phyloP scores from a whole-genome alignment of 352 stramenopile species.

The Globisporangium heterothallicum region DNA sequence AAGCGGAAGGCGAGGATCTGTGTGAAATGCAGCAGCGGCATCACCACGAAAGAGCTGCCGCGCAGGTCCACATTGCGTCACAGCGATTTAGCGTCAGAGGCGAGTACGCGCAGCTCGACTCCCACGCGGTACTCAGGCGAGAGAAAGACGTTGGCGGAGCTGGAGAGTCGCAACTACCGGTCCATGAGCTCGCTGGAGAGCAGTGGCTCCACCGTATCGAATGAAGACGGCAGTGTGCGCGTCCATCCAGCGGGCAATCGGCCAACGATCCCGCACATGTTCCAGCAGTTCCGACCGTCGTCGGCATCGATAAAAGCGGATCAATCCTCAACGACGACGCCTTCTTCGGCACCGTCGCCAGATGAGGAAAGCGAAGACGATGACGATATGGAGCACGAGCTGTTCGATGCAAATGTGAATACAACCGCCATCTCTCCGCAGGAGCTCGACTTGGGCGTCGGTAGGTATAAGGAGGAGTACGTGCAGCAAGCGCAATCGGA shows the following conservation, averaged over 20 bases:
- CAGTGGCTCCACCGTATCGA: slow-evolving; percentile 19
- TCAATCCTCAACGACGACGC: slow-evolving; percentile 1
- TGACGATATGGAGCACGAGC: slow-evolving; percentile 23
- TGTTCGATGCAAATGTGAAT: slow-evolving; percentile 16
- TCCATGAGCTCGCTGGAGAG: slow-evolving; percentile 25
- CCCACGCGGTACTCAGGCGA: slow-evolving; percentile 10
- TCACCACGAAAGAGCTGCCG: slow-evolving; percentile 48
- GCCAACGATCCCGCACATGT: slow-evolving; percentile 46
- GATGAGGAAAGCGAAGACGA: slow-evolving; percentile 18
- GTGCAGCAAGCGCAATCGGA: slow-evolving; percentile 24
- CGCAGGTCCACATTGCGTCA: slow-evolving; percentile 32
- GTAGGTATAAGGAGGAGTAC: slow-evolving; percentile 45
- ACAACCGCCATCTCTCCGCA: slow-evolving; percentile 16
- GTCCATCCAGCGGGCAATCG: slow-evolving; percentile 27
- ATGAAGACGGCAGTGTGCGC: slow-evolving; percentile 16
- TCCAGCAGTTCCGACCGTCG: slow-evolving; percentile 42
- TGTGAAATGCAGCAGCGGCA: slow-evolving; percentile 64
- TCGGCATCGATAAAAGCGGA: slow-evolving; percentile 23
- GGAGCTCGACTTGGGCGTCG: slow-evolving; percentile 45
- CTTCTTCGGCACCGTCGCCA: slow-evolving; percentile 9
- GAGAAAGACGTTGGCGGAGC: slow-evolving; percentile 5
- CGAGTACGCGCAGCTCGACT: slow-evolving; percentile 19
- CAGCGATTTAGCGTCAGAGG: slow-evolving; percentile 21
- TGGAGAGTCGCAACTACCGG: slow-evolving; percentile 16
- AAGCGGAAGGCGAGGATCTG: slow-evolving; percentile 78